Conservation (phyloP, 179 eudicot genomes). For the Corrigiola litoralis region DNA sequence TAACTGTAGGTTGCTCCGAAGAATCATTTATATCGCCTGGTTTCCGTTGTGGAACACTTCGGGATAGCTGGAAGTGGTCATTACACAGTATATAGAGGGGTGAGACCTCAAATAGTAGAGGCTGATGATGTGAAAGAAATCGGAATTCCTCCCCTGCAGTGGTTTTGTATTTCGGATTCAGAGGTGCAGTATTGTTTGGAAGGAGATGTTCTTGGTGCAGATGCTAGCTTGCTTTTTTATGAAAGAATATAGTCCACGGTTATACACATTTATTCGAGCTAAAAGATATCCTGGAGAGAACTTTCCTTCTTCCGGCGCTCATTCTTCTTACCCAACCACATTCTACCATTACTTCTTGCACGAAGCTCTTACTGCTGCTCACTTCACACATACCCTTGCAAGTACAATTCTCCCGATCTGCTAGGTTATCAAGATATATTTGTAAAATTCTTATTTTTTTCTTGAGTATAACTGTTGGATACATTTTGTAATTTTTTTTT, state of each 20-base stretch:
- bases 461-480: too few relatives aligned
- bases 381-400: too few relatives aligned
- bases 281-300: too few relatives aligned
- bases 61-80: slow-evolving; percentile 79
- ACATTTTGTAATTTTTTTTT: too few relatives aligned
- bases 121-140: slow-evolving; percentile 23
- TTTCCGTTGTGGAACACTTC: slow-evolving; percentile 81
- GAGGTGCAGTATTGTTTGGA: slow-evolving; percentile 55
- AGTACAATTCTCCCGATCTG: too few relatives aligned
- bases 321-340: background rate
- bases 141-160: slow-evolving; percentile 23
- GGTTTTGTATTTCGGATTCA: slow-evolving; percentile 79
- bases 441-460: too few relatives aligned
- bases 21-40: slow-evolving; percentile 47
- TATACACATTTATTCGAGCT: background rate
- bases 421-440: too few relatives aligned
- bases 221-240: slow-evolving; percentile 77
- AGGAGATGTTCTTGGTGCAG: slow-evolving; percentile 66
- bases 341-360: too few relatives aligned
- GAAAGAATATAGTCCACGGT: slow-evolving; percentile 38
- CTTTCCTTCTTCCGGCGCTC: background rate
- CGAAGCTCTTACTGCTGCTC: too few relatives aligned
- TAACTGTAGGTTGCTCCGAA: slow-evolving; percentile 31
- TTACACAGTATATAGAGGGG: slow-evolving; percentile 81
- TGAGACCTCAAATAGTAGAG: slow-evolving; percentile 19